These are phyloP conservation scores for Cystofilobasidium macerans DNA, from an alignment of 768 basidiomycete genomes.

Conservation along the genomic window DNA sequence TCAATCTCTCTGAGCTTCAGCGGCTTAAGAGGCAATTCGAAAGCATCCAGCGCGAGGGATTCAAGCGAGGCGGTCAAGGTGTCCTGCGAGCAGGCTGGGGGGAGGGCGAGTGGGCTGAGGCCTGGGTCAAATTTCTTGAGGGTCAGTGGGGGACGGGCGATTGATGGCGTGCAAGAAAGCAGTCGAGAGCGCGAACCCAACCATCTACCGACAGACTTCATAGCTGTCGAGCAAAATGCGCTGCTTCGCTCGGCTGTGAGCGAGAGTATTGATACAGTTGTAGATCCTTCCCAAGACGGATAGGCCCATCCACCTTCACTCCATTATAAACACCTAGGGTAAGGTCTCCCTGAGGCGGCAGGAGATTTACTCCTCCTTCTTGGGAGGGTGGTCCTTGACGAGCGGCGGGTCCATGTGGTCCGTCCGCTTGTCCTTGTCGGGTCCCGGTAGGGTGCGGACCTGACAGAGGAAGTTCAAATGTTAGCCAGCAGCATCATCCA, in stretches of 20 bases:
- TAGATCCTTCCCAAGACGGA: too few relatives aligned
- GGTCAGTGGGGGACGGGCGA: conserved; percentile 32
- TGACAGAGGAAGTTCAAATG: neutral
- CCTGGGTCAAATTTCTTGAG: conserved; percentile 40
- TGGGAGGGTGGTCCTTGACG: neutral
- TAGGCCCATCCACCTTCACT: too few relatives aligned
- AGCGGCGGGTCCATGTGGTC: neutral
- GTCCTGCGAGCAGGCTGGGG: conserved; percentile 32
- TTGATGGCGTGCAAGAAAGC: too few relatives aligned
- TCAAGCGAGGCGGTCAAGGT: conserved; percentile 32
- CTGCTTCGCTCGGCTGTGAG: too few relatives aligned
- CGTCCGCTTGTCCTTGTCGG: neutral
- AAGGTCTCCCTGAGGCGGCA: neutral
- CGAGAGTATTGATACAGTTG: too few relatives aligned
- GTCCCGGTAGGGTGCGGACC: neutral
- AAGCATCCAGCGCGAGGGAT: conserved; percentile 71
- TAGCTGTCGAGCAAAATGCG: too few relatives aligned
- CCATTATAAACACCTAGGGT: too few relatives aligned
- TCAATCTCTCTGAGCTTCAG: conserved; percentile 80
- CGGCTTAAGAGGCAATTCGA: conserved; percentile 85
- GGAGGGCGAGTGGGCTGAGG: conserved; percentile 34
- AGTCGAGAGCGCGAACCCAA: too few relatives aligned
- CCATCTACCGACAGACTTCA: too few relatives aligned
- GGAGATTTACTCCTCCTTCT: neutral
- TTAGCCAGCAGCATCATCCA: too few relatives aligned